phyloP scores from a whole-genome alignment of 1,284 basidiomycete genomes.

The Ceratobasidium sp. region DNA sequence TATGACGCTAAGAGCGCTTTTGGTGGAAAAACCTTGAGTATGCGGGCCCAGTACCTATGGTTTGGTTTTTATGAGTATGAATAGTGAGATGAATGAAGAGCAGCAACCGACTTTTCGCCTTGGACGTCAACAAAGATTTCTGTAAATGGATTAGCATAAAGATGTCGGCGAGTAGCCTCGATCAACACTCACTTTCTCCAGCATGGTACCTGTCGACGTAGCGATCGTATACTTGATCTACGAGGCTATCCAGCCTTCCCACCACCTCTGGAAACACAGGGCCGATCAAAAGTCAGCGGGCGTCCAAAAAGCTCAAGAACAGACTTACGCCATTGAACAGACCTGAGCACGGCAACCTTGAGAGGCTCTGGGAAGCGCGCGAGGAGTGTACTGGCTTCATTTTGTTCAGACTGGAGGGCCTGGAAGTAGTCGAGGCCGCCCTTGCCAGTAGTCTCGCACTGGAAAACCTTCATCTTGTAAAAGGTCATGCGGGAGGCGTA shows the following conservation, averaged over 20 bases:
- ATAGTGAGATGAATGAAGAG: conserved; percentile 67
- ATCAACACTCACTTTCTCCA: conserved; percentile 76
- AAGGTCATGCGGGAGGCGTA: conserved; percentile 92
- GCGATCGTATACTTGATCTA: conserved; percentile 92
- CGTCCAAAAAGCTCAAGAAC: conserved; percentile 42
- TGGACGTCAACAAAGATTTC: conserved; percentile 84
- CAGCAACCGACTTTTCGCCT: conserved; percentile 80
- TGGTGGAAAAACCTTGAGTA: conserved; percentile 79
- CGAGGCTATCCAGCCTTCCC: conserved; percentile 91
- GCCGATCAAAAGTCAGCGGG: conserved; percentile 23
- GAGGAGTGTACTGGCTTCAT: conserved; percentile 88
- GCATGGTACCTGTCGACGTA: conserved; percentile 95
- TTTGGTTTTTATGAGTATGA: conserved; percentile 48
- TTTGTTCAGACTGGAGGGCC: conserved; percentile 88
- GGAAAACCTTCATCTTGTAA: conserved; percentile 91
- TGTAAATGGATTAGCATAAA: conserved; percentile 51
- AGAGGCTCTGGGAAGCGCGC: conserved; percentile 90
- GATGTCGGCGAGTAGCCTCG: neutral
- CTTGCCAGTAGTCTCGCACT: conserved; percentile 94
- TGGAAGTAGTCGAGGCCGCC: conserved; percentile 93
- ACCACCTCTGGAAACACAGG: conserved; percentile 77
- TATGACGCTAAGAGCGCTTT: conserved; percentile 52
- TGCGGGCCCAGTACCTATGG: conserved; percentile 74
- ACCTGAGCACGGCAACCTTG: conserved; percentile 87
- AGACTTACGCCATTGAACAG: conserved; percentile 94